These are phyloP conservation scores for Calonectria hongkongensis DNA, from an alignment of 2,329 filamentous ascomycete species.

Conservation along the genomic window DNA sequence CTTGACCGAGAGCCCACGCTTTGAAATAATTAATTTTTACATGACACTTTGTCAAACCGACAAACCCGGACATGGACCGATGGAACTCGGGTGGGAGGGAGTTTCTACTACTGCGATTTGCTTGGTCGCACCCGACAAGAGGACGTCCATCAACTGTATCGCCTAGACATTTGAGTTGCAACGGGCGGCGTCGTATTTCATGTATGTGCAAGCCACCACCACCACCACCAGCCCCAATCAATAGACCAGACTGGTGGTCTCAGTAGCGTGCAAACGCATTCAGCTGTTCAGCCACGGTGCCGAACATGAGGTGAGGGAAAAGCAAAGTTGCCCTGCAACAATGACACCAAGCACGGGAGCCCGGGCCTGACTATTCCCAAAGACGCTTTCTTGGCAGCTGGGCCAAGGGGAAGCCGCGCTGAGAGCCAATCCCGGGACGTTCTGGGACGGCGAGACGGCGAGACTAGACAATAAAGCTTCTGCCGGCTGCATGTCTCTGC, in stretches of 20 bases:
- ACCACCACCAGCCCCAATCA: constrained; percentile 19
- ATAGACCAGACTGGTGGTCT: constrained; percentile 35
- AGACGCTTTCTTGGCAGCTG: constrained; percentile 29
- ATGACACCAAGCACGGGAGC: constrained; percentile 35
- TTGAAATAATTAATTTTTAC: constrained; percentile 16
- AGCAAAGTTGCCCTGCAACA: constrained; percentile 40
- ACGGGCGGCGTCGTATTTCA: constrained; percentile 13
- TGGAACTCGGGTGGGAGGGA: neutral
- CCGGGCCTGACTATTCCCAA: constrained; percentile 32
- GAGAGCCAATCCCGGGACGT: constrained; percentile 1
- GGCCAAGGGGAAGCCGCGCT: constrained; percentile 8
- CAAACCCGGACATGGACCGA: neutral
- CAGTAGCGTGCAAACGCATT: constrained; percentile 17
- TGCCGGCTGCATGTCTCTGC: constrained; percentile 9
- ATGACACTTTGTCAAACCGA: neutral
- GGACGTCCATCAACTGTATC: constrained; percentile 5
- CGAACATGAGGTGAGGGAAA: constrained; percentile 38
- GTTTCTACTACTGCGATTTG: neutral
- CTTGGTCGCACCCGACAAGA: neutral
- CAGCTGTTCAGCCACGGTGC: constrained; percentile 33
- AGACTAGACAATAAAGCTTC: constrained; percentile 18
- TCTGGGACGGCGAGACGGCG: constrained; percentile 2
- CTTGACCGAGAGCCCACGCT: constrained; percentile 17
- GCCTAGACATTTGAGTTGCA: constrained; percentile 20
- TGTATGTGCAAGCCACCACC: constrained; percentile 17